Percentiles rank a stretch among this genome's conserved stretches.
These are phyloP conservation scores for Magnusiomyces paraingens DNA, from an alignment of 1,139 yeast species.

Conservation along the genomic window DNA sequence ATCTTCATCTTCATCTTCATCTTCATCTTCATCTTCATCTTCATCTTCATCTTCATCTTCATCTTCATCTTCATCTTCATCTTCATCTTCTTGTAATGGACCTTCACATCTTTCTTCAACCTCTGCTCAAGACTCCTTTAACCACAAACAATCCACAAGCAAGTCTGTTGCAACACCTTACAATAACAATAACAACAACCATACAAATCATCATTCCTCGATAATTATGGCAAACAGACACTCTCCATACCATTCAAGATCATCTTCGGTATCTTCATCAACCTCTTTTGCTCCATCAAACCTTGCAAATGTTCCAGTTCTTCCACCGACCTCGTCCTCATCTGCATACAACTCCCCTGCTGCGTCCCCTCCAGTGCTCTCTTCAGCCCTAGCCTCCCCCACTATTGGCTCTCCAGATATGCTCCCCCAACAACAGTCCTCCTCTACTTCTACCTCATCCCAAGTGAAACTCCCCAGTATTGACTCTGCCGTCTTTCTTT, in stretches of 20 bases:
- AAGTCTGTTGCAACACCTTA: conserved; percentile 4
- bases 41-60: background rate
- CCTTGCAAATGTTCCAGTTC: background rate
- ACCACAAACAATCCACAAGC: background rate
- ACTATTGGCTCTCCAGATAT: background rate
- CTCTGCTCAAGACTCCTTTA: conserved; percentile 1
- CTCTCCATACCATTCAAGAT: conserved; percentile 14
- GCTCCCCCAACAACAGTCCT: background rate
- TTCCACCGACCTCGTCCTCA: background rate
- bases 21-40: background rate
- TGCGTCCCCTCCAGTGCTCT: background rate
- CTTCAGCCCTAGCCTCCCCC: background rate
- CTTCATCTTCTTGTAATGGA: conserved; percentile 3
- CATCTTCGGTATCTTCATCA: conserved; percentile 8
- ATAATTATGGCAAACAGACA: conserved; percentile 2
- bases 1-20: conserved; percentile 1
- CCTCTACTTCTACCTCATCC: background rate
- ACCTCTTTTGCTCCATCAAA: background rate
- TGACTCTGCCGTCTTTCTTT: background rate
- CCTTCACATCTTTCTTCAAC: conserved; percentile 11
- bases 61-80: no score
- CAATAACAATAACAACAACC: background rate
- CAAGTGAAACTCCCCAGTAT: background rate
- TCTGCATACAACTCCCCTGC: conserved; percentile 1
- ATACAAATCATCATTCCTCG: background rate